A percentile compares a stretch with the other conserved stretches of the same genome.
phyloP scores from a whole-genome alignment of 345 rosid genomes.

The Sonneratia alba region DNA sequence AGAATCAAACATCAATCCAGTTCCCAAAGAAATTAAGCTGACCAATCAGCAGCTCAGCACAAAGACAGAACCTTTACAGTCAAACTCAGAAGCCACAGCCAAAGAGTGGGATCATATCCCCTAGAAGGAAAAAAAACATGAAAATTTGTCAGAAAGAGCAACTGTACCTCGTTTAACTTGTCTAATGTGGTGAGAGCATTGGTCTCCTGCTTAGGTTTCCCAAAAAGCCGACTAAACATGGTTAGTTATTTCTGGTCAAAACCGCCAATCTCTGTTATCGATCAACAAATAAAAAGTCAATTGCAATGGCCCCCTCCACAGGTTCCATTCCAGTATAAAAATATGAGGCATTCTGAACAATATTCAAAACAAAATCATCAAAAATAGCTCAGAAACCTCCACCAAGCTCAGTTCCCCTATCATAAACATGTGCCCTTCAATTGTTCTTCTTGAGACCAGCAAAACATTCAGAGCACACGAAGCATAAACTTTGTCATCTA shows the following conservation, averaged over 20 bases:
- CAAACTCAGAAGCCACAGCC: neutral
- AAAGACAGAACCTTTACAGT: neutral
- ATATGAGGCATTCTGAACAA: too few species aligned
- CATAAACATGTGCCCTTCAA: too few species aligned
- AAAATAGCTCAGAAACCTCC: too few species aligned
- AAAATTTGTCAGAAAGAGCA: neutral
- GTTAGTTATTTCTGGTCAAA: conserved; percentile 8
- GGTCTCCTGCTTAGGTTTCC: conserved; percentile 75
- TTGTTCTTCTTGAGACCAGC: too few species aligned
- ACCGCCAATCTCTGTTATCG: neutral
- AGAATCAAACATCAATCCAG: neutral
- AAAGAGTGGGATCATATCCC: neutral
- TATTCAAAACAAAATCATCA: too few species aligned
- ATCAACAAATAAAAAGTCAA: neutral
- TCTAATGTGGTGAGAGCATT: conserved; percentile 68
- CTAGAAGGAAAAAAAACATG: neutral
- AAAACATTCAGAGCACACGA: too few species aligned
- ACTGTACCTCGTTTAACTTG: conserved; percentile 52
- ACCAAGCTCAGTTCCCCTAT: too few species aligned
- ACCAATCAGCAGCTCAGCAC: neutral
- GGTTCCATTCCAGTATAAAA: too few species aligned
- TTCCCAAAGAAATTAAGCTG: neutral
- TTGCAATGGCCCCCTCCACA: too few species aligned
- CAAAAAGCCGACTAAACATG: conserved; percentile 76
- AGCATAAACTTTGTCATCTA: too few species aligned